phyloP scores from a whole-genome alignment of 257 asterid species.

The Solanum appendiculatum region DNA sequence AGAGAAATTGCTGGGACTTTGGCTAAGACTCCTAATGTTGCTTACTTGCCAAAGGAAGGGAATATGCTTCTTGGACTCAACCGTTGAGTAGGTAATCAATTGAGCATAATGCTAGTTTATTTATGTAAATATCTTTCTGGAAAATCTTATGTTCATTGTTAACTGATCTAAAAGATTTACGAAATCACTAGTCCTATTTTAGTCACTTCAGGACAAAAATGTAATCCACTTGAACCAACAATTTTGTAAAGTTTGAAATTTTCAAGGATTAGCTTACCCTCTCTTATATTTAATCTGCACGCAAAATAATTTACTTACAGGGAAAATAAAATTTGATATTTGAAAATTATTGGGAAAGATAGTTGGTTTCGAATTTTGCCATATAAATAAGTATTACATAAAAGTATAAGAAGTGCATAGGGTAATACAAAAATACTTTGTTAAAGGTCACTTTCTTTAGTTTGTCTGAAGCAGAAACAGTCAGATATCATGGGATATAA shows the following conservation, averaged over 20 bases:
- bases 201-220: not conserved
- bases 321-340: not conserved
- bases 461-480: not conserved
- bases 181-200: not conserved
- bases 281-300: not conserved
- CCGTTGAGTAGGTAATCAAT: slow-evolving; percentile 16
- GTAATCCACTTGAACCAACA: not conserved
- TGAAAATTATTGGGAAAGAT: not conserved
- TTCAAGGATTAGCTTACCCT: not conserved
- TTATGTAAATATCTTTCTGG: not conserved
- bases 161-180: not conserved
- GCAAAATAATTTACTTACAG: no score
- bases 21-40: slow-evolving; percentile 26
- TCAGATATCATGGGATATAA: not conserved
- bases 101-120: not conserved
- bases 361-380: not conserved
- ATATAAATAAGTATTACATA: not conserved
- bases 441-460: not conserved
- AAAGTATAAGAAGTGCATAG: not conserved
- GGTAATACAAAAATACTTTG: not conserved
- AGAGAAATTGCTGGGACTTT: slow-evolving; percentile 35
- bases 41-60: slow-evolving; percentile 26
- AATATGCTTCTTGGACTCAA: slow-evolving; percentile 35
- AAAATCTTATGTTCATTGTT: not conserved
- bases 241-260: not conserved